Evolutionary conservation across 768 basidiomycete genomes (phyloP).

Genomic region (Amanita rubescens): DNA sequence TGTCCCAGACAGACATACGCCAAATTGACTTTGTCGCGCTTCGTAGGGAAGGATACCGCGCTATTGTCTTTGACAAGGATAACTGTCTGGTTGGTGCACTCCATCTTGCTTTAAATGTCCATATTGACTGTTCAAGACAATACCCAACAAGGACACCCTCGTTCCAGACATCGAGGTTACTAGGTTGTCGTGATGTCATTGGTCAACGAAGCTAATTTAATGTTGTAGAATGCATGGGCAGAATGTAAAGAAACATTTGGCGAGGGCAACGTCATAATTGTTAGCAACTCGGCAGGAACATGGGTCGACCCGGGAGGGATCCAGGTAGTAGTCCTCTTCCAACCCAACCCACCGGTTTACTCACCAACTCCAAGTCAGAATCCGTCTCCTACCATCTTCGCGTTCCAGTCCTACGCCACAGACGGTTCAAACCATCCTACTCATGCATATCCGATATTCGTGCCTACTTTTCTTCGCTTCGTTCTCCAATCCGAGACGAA

Average conservation of each 20-base stretch:
- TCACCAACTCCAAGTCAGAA: constrained; percentile 55
- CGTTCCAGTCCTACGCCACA: constrained; percentile 79
- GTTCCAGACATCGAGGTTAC: constrained; percentile 71
- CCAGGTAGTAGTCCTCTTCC: constrained; percentile 46
- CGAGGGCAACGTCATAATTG: constrained; percentile 73
- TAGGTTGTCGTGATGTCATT: constrained; percentile 15
- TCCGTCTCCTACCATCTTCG: constrained; percentile 70
- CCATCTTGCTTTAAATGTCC: background rate
- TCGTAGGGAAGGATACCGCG: constrained; percentile 69
- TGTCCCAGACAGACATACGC: constrained; percentile 71
- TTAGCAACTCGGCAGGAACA: constrained; percentile 92
- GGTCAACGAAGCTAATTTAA: background rate
- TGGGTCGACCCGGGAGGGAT: constrained; percentile 68
- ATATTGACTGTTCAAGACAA: constrained; percentile 46
- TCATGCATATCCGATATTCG: constrained; percentile 67
- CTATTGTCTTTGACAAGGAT: constrained; percentile 96
- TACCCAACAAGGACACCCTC: constrained; percentile 68
- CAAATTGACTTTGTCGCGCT: constrained; percentile 72
- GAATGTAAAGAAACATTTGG: constrained; percentile 70
- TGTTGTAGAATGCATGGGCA: constrained; percentile 63
- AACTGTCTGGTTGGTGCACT: constrained; percentile 77
- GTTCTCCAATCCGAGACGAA: constrained; percentile 46
- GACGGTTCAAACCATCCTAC: constrained; percentile 70
- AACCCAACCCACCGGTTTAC: background rate
- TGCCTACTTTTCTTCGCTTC: constrained; percentile 63